phyloP scores from a whole-genome alignment of 1,284 basidiomycete species.

The Rhodotorula sp. region DNA sequence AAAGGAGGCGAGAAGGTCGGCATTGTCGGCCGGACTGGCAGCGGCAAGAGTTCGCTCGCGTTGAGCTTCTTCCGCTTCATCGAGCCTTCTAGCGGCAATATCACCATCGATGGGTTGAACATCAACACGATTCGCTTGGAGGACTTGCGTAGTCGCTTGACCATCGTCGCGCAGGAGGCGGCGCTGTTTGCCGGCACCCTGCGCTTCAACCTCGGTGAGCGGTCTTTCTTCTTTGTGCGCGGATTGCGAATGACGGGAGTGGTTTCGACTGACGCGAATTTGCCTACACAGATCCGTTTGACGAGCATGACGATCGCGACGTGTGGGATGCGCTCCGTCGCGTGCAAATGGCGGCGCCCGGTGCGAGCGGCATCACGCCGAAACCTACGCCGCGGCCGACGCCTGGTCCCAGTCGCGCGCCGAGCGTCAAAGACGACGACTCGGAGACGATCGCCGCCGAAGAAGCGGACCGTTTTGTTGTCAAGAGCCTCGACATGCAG shows the following conservation, averaged over 20 bases:
- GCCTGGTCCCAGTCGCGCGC: constrained; percentile 15
- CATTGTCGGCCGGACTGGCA: constrained; percentile 55
- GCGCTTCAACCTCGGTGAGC: constrained; percentile 41
- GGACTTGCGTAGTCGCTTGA: constrained; percentile 55
- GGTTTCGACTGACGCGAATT: neutral
- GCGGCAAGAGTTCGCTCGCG: constrained; percentile 51
- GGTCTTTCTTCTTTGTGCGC: neutral
- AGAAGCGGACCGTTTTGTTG: constrained; percentile 50
- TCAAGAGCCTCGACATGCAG: constrained; percentile 54
- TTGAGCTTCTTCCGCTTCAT: constrained; percentile 56
- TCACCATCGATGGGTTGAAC: constrained; percentile 54
- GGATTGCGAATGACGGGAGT: neutral
- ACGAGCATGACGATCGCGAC: constrained; percentile 53
- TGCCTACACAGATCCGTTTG: constrained; percentile 50
- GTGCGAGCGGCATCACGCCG: constrained; percentile 12
- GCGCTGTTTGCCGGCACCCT: constrained; percentile 49
- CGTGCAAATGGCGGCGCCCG: constrained; percentile 50
- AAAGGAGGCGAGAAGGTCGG: constrained; percentile 53
- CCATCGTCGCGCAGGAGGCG: constrained; percentile 56
- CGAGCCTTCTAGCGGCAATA: constrained; percentile 50
- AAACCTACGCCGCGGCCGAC: constrained; percentile 8
- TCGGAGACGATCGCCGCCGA: constrained; percentile 25
- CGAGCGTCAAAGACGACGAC: constrained; percentile 8
- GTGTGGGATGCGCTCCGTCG: constrained; percentile 57
- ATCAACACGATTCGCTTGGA: constrained; percentile 53